Base-by-base conservation (phyloP, 768 basidiomycete species). In the Pisolithus marmoratus region DNA sequence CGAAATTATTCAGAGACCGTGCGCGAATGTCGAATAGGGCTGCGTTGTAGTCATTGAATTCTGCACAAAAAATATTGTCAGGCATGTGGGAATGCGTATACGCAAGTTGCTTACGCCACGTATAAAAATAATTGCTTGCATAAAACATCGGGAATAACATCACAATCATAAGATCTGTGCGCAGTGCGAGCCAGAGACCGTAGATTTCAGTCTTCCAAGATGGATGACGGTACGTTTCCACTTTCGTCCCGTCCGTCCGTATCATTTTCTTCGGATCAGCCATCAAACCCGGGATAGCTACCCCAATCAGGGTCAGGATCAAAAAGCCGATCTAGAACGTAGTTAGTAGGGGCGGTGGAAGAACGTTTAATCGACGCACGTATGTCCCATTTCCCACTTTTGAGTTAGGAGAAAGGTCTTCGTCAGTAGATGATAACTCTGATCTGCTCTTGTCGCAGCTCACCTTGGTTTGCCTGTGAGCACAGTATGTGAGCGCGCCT, bases 131-230 rank as follows among this genome's bases (percentile, higher is more conserved):
- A 65, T 90, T 90, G 38, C 83, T 85, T 8, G 85, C 81, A 50
- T 90, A 81, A 68, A 91, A 90, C 84, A 91, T 87, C 12, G 90
- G 90, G 73, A 92, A 87, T 19, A 91, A 76, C 4, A 89, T 70
- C 15, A 90, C 54, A 58, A 93, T 81, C 69, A 76, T 73, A 0
- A 86, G 87, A 60, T 92, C 90, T 12, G 78, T 83, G 51, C 71
- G 76, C 41, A 93, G 71, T 2, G 85, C 79, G 43, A 84, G 58
- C 69, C 77, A 89, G 20, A 92, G 77, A 11, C 84, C 83, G 54
- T 75, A 74, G 48, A 92, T 70, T 64, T 92, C 90, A 19, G 77
- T 74, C 61, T 79, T 87, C 88, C 89, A 91, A 2, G 85, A 85
- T 17, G 87, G 84, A 41, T 90, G 82, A 23, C 78, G 79, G 15